phyloP scores from a whole-genome alignment of 768 basidiomycete genomes.

The Astraeus odoratus region DNA sequence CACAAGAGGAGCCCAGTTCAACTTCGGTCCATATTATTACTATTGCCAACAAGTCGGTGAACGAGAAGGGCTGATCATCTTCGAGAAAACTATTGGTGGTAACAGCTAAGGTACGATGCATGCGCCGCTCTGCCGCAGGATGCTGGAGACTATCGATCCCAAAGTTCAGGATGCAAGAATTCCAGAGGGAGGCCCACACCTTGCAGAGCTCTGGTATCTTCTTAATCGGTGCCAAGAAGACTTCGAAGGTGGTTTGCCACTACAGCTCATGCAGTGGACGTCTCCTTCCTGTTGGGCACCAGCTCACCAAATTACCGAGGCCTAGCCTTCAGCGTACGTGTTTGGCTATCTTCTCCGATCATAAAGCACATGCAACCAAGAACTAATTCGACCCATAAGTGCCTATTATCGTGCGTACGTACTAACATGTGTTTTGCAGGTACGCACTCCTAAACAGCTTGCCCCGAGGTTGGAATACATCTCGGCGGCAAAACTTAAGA shows the following conservation, averaged over 20 bases:
- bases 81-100: constrained; percentile 97
- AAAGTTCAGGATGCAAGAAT: constrained; percentile 81
- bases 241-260: constrained; percentile 94
- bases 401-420: too few species aligned
- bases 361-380: too few species aligned
- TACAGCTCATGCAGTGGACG: constrained; percentile 76
- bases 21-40: constrained; percentile 92
- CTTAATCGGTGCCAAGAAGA: constrained; percentile 96
- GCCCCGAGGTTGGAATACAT: too few species aligned
- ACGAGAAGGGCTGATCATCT: constrained; percentile 92
- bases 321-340: too few species aligned
- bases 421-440: too few species aligned
- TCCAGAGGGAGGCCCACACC: constrained; percentile 81
- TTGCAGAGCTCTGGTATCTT: constrained; percentile 93
- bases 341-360: too few species aligned
- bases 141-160: constrained; percentile 89
- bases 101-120: constrained; percentile 97
- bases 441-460: too few species aligned
- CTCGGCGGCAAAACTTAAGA: too few species aligned
- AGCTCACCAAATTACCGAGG: constrained; percentile 66
- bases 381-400: too few species aligned
- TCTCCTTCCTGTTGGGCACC: too few species aligned
- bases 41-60: constrained; percentile 92
- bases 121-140: constrained; percentile 87
- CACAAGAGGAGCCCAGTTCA: constrained; percentile 91